Conservation (phyloP, 129 eudicot genomes). For the Logfia minima region DNA sequence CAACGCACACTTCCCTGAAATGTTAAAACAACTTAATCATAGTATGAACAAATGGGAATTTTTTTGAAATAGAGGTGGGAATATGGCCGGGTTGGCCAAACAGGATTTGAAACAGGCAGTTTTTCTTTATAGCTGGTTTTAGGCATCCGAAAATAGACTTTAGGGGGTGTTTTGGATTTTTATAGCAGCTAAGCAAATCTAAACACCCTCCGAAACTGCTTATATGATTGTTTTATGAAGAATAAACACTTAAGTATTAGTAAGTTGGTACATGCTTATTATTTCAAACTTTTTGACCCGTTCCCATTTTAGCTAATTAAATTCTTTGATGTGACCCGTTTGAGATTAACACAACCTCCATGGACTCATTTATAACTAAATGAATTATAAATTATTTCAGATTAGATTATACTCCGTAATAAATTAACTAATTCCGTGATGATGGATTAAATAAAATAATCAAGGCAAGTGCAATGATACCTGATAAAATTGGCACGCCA, state of each 20-base stretch:
- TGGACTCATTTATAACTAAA: not conserved
- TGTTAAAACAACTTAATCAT: not conserved
- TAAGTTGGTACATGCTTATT: too few species aligned
- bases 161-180: not conserved
- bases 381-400: not conserved
- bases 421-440: not conserved
- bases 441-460: not conserved
- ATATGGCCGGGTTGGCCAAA: not conserved
- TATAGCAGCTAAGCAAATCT: too few species aligned
- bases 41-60: not conserved
- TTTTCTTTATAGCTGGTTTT: not conserved
- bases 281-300: not conserved
- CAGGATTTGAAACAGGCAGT: not conserved
- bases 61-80: not conserved
- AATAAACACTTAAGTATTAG: too few species aligned
- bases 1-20: conserved; percentile 56
- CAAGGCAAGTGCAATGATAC: conserved; percentile 18
- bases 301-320: not conserved
- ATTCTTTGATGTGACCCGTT: not conserved
- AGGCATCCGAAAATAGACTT: not conserved
- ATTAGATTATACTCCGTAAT: too few species aligned
- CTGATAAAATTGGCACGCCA: conserved; percentile 52
- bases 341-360: not conserved
- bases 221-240: too few species aligned
- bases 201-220: too few species aligned